Percentiles rank a stretch among this genome's conserved stretches.
phyloP scores from a whole-genome alignment of 2,329 filamentous ascomycete species.

The Phoma herbarum region DNA sequence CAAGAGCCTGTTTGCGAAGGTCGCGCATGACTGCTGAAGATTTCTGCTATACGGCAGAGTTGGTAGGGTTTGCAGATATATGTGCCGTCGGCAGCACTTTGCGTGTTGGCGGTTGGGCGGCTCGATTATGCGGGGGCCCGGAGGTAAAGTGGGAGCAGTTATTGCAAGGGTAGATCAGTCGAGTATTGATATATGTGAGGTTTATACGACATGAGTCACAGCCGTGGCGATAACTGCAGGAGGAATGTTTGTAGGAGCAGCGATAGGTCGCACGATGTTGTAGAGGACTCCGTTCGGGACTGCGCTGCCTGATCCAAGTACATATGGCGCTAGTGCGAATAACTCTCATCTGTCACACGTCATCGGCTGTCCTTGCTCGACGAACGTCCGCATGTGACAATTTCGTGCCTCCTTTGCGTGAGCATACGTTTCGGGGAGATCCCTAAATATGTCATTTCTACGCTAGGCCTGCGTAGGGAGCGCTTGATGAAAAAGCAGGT shows the following conservation, averaged over 20 bases:
- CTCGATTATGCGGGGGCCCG: constrained; percentile 34
- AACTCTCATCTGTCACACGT: constrained; percentile 13
- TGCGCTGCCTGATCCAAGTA: constrained; percentile 14
- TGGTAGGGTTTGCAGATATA: constrained; percentile 6
- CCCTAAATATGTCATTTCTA: background rate
- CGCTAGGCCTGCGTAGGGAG: too few relatives aligned
- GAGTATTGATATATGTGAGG: constrained; percentile 35
- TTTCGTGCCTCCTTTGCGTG: background rate
- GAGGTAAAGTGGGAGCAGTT: constrained; percentile 30
- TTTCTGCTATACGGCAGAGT: background rate
- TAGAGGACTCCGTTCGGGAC: constrained; percentile 14
- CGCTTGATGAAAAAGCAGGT: too few relatives aligned
- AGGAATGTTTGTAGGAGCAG: constrained; percentile 17
- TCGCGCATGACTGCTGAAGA: constrained; percentile 63
- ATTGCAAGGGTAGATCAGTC: constrained; percentile 47
- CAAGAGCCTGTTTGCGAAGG: constrained; percentile 71
- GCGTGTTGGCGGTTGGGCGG: constrained; percentile 21
- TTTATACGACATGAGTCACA: constrained; percentile 50
- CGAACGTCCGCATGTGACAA: constrained; percentile 3
- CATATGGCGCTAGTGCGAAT: constrained; percentile 20
- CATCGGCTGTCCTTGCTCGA: background rate
- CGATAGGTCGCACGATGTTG: constrained; percentile 18
- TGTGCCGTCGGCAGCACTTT: constrained; percentile 10
- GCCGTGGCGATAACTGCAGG: constrained; percentile 23
- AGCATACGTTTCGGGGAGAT: background rate